A percentile compares a stretch with the other conserved stretches of the same genome.
These are phyloP conservation scores for Globisporangium apiculatum DNA, from an alignment of 352 stramenopile species.

Conservation along the genomic window DNA sequence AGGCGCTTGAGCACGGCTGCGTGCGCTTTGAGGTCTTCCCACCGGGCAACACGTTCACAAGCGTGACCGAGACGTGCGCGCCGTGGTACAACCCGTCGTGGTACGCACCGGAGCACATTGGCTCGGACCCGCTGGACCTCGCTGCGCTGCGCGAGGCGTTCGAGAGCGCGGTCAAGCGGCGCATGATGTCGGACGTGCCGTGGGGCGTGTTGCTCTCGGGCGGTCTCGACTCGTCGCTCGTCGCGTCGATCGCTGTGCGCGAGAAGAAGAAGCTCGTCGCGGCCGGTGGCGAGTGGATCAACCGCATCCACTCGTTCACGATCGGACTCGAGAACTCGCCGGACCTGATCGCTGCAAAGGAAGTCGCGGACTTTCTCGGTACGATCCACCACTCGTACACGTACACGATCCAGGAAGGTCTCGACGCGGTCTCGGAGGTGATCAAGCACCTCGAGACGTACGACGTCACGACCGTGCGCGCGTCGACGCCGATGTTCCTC, in stretches of 20 bases:
- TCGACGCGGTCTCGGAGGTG: conserved; percentile 96
- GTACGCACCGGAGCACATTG: conserved; percentile 74
- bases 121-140: conserved; percentile 58
- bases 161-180: conserved; percentile 90
- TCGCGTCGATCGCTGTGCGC: conserved; percentile 94
- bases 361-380: conserved; percentile 95
- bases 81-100: conserved; percentile 95
- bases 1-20: conserved; percentile 88
- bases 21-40: conserved; percentile 87
- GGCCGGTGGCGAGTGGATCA: conserved; percentile 80
- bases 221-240: conserved; percentile 97
- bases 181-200: conserved; percentile 99
- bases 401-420: conserved; percentile 98
- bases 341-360: conserved; percentile 94
- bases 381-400: conserved; percentile 99
- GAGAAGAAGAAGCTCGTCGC: conserved; percentile 86
- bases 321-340: conserved; percentile 95
- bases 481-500: conserved; percentile 99
- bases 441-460: conserved; percentile 98
- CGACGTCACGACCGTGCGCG: conserved; percentile 97
- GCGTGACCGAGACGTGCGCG: conserved; percentile 85
- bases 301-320: conserved; percentile 97
- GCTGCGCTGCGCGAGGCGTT: conserved; percentile 86
- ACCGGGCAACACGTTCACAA: conserved; percentile 87
- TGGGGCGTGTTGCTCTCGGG: conserved; percentile 98